Evolutionary conservation across 23 red algal species (phyloP), one percentile per base, ranked within the genome.

Genomic region (Rhodosorus marinus): DNA sequence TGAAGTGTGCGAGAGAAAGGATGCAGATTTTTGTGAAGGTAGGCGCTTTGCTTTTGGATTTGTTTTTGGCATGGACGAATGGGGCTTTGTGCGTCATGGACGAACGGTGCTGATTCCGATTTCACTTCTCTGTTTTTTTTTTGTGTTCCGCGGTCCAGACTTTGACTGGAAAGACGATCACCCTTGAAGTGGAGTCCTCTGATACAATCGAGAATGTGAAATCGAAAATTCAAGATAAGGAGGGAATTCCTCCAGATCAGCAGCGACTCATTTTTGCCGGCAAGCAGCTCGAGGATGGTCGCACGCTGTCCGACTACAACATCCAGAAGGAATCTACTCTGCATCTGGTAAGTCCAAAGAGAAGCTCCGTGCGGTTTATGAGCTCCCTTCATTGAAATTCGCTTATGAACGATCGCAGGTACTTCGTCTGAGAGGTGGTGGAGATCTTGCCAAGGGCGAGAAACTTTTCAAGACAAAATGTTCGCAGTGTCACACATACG

Each of bases 381-480:
- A 6, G 47, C 5, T 5, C 5, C 5, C 5, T 7, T 50, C 6
- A 24, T 22, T 50, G 1, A 6, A 4, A 48, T 48, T 20, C 1
- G 4, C 23, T 26, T 50, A 26, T 0, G 6, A 22, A 22, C 22
- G 23, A 22, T 50, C 5, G 26, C 6, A 50, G 47, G 47, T 56
- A 3, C 52, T 56, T 28, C 52, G 52, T 11, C 52, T 56, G 52
- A 28, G 52, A 3, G 52, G 52, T 24, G 52, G 52, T 4, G 52
- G 52, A 6, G 51, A 36, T 11, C 11, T 54, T 9, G 57, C 20
- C 4, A 84, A 84, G 68, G 90, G 90, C 29, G 90, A 78, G 24
- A 98, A 98, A 70, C 62, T 98, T 47, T 98, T 98, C 90, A 98
- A 98, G 73, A 98, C 79, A 17, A 98, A 98, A 61, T 98, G 90